These are phyloP conservation scores for Ceratobasidium sp. DNA, from an alignment of 1,284 basidiomycete species.

Conservation along the genomic window DNA sequence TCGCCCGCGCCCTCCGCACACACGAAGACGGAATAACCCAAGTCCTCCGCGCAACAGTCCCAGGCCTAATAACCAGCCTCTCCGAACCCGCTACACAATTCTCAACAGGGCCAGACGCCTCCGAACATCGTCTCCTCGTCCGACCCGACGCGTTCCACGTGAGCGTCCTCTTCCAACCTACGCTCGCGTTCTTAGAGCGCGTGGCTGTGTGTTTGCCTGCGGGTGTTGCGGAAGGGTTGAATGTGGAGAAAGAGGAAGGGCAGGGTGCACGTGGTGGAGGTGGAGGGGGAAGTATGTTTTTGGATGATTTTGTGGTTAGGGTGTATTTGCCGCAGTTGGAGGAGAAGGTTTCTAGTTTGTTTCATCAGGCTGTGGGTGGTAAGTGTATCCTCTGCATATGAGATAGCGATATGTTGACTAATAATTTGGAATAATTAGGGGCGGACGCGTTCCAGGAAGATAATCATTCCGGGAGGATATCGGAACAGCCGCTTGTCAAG, in stretches of 20 bases:
- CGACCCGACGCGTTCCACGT: conserved; percentile 96
- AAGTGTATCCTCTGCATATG: conserved; percentile 48
- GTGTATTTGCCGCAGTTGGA: conserved; percentile 96
- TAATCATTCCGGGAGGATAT: conserved; percentile 60
- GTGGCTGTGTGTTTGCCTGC: conserved; percentile 52
- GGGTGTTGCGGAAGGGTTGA: conserved; percentile 54
- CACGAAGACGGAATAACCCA: conserved; percentile 92
- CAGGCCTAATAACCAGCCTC: conserved; percentile 78
- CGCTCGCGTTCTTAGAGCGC: conserved; percentile 86
- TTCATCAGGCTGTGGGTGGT: conserved; percentile 89
- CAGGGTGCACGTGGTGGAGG: conserved; percentile 52
- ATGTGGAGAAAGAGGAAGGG: too few species aligned
- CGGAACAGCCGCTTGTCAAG: conserved; percentile 82
- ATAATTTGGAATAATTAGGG: conserved; percentile 60
- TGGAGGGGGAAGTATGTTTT: conserved; percentile 70
- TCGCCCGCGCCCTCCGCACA: conserved; percentile 75
- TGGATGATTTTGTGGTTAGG: conserved; percentile 95
- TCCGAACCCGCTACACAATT: conserved; percentile 70
- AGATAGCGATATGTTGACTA: too few species aligned
- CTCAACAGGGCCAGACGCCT: conserved; percentile 73
- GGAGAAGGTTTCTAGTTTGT: conserved; percentile 91
- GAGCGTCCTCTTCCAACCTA: conserved; percentile 93
- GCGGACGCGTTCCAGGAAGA: conserved; percentile 89
- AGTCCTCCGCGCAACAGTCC: conserved; percentile 90
- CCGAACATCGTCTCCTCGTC: conserved; percentile 87